Evolutionary conservation across 208 protist species (phyloP), one percentile per base, ranked within the genome.

Genomic region (Chromosphaera perkinsii): DNA sequence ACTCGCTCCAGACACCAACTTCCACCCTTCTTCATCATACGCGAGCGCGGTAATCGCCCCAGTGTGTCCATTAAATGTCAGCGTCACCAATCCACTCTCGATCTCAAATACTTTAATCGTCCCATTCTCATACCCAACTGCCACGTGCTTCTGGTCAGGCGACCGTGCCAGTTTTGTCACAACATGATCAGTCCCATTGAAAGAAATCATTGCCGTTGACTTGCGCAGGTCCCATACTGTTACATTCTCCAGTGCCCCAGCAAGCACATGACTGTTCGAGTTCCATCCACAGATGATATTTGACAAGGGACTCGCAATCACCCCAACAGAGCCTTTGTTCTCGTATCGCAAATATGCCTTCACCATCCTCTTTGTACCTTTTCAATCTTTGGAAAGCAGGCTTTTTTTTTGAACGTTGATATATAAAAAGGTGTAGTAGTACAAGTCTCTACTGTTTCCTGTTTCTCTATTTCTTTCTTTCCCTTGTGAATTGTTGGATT

Each of bases 91-190:
- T 0, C 52, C 35, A 39, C 12, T n/a, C 36, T 31, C 10, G 29
- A 70, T 26, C 24, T 83, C 64, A 76, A 79, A 91, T 22, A 91
- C 37, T 17, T 78, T 49, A 29, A 91, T 79, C 3, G 74, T 33
- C 12, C 86, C 87, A 48, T 90, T 83, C 0, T 33, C 31, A 49
- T 89, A 81, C 17, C 81, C 81, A 14, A 54, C 66, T 17, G 87
- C 92, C 29, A 92, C 54, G 14, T 60, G 70, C 0, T 67, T 58
- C 43, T 83, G 82, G 32, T 75, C 54, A 0, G 84, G 4, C 49
- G 77, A 76, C n/a, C 88, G 72, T 14, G 79, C 79, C n/a, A 94
- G 64, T n/a, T 83, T 55, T n/a, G 91, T 82, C 35, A 94, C 89
- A 36, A 82, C 76, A 29, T 72, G n/a, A 45, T 47, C 31, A 0